phyloP scores from a whole-genome alignment of 2,329 filamentous ascomycete genomes.

The Aspergillus sclerotialis region DNA sequence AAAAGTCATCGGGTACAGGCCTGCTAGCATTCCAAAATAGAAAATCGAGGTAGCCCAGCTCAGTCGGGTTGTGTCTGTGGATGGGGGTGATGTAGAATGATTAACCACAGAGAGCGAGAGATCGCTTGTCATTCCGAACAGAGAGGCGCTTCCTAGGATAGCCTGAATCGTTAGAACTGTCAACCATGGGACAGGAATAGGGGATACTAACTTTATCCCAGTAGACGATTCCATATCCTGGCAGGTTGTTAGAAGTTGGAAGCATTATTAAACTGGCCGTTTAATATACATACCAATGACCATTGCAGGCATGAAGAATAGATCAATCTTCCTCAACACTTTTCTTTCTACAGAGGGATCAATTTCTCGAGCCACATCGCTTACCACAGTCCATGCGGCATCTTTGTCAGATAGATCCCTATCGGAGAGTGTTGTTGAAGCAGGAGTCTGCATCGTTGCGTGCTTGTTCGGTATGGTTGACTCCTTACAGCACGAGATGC shows the following conservation, averaged over 20 bases:
- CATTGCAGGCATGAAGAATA: conserved; percentile 63
- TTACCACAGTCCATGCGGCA: conserved; percentile 53
- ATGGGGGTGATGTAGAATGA: conserved; percentile 46
- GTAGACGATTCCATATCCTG: conserved; percentile 58
- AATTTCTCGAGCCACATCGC: conserved; percentile 41
- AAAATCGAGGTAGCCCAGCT: conserved; percentile 73
- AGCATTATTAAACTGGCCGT: no score
- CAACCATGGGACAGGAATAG: background rate
- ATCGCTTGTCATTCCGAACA: conserved; percentile 71
- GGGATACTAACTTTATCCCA: conserved; percentile 57
- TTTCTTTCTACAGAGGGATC: conserved; percentile 50
- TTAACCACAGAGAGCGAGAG: conserved; percentile 52
- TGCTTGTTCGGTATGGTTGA: no score
- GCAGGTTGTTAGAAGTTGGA: background rate
- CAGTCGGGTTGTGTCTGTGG: conserved; percentile 59
- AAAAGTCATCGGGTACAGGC: conserved; percentile 67
- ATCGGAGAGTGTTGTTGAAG: no score
- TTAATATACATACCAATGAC: conserved; percentile 38
- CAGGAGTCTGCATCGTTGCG: no score
- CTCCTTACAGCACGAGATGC: no score
- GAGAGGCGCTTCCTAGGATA: conserved; percentile 63
- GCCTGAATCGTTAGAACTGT: conserved; percentile 42
- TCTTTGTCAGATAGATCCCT: no score
- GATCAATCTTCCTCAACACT: conserved; percentile 60
- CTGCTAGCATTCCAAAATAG: conserved; percentile 72